These are phyloP conservation scores for Fusarium nygamai DNA, from an alignment of 2,329 filamentous ascomycete species.

Conservation along the genomic window DNA sequence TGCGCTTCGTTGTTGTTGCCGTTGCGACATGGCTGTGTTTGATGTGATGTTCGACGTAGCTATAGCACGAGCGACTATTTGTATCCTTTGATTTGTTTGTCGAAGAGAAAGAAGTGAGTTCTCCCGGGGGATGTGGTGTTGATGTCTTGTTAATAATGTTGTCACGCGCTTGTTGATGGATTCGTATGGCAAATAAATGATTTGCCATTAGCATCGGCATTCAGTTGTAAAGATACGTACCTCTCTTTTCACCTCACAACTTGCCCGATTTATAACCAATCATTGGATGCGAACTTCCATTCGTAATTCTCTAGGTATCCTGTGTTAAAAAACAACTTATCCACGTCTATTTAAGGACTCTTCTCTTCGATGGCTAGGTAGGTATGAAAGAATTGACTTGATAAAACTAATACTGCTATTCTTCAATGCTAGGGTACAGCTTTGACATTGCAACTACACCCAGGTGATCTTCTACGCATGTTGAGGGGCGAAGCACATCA, in stretches of 20 bases:
- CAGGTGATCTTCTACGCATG: slow-evolving; percentile 3
- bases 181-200: slow-evolving; percentile 27
- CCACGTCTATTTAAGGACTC: neutral
- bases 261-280: neutral
- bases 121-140: neutral
- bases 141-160: neutral
- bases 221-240: neutral
- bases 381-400: neutral
- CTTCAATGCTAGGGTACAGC: neutral
- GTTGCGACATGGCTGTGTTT: slow-evolving; percentile 45
- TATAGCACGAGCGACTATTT: neutral
- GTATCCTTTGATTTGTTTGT: neutral
- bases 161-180: slow-evolving; percentile 27
- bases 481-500: neutral
- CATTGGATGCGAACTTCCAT: neutral
- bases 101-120: neutral
- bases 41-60: neutral
- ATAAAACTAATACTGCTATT: neutral
- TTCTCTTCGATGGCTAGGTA: neutral
- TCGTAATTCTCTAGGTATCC: too few species aligned
- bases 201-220: neutral
- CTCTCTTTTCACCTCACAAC: neutral
- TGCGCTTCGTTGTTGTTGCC: slow-evolving; percentile 41
- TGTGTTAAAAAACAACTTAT: neutral
- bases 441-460: neutral